Evolutionary conservation across 768 basidiomycete genomes (phyloP).

Genomic region (Cystobasidium onofrii): DNA sequence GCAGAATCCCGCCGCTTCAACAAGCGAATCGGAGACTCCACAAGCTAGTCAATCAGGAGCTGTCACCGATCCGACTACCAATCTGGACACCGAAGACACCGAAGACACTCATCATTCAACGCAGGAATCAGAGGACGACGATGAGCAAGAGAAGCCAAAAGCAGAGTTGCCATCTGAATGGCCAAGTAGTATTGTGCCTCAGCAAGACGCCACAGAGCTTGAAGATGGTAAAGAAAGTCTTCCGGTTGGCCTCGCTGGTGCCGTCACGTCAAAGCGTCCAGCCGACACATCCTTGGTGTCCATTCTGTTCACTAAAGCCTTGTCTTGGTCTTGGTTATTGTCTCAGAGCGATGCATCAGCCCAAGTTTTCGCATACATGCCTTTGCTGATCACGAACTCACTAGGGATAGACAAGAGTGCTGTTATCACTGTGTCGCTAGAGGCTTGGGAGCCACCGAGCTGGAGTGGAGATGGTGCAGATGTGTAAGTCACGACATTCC

Average conservation of each 20-base stretch:
- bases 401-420: constrained; percentile 48
- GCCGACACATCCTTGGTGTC: constrained; percentile 52
- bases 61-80: too few species aligned
- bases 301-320: constrained; percentile 55
- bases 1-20: constrained; percentile 7
- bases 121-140: too few species aligned
- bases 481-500: constrained; percentile 18
- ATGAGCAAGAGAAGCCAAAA: background rate
- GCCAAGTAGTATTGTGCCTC: constrained; percentile 28
- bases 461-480: background rate
- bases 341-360: constrained; percentile 54
- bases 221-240: constrained; percentile 8
- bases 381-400: constrained; percentile 51
- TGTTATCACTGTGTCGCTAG: constrained; percentile 56
- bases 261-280: background rate
- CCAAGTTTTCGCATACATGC: constrained; percentile 70
- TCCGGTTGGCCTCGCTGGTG: background rate
- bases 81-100: too few species aligned
- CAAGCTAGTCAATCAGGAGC: too few species aligned
- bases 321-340: constrained; percentile 68
- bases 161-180: background rate
- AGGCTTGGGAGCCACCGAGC: constrained; percentile 55
- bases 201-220: constrained; percentile 1
- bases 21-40: background rate
- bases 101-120: too few species aligned